Conservation (phyloP, 305 asterid genomes). For the Fraxinus nigra region DNA sequence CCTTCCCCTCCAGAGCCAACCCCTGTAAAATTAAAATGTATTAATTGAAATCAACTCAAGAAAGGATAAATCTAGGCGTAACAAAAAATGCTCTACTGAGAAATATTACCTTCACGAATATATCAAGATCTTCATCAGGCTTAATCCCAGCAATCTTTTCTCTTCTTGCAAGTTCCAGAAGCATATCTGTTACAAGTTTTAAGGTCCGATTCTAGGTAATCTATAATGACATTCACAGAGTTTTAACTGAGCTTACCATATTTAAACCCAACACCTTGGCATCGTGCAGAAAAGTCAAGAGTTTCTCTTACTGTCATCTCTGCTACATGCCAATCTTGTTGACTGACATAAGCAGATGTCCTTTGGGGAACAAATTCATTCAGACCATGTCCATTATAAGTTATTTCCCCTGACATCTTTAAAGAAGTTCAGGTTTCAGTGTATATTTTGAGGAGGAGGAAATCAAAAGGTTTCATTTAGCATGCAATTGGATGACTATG, state of each 20-base stretch:
- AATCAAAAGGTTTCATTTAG: conserved; percentile 17
- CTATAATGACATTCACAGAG: conserved; percentile 20
- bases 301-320: conserved; percentile 99
- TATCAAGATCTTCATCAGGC: conserved; percentile 96
- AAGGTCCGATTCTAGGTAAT: conserved; percentile 38
- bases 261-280: conserved; percentile 91
- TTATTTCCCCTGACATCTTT: conserved; percentile 86
- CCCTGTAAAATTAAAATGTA: conserved; percentile 44
- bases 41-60: conserved; percentile 4
- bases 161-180: conserved; percentile 89
- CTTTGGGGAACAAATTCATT: conserved; percentile 90
- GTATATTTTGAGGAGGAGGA: conserved; percentile 7
- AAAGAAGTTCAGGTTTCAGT: conserved; percentile 36
- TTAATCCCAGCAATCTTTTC: conserved; percentile 79
- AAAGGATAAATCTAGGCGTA: not conserved
- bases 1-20: conserved; percentile 80
- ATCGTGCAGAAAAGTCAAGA: conserved; percentile 77
- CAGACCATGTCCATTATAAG: conserved; percentile 85
- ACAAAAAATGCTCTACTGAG: not conserved
- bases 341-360: conserved; percentile 84
- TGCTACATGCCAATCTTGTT: conserved; percentile 87
- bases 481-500: conserved; percentile 10
- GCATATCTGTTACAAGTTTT: conserved; percentile 66
- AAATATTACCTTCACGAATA: conserved; percentile 74
- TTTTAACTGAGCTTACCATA: conserved; percentile 54